Evolutionary conservation across 257 asterid genomes (phyloP), one percentile per base, ranked within the genome.

Genomic region (Henckelia pumila): DNA sequence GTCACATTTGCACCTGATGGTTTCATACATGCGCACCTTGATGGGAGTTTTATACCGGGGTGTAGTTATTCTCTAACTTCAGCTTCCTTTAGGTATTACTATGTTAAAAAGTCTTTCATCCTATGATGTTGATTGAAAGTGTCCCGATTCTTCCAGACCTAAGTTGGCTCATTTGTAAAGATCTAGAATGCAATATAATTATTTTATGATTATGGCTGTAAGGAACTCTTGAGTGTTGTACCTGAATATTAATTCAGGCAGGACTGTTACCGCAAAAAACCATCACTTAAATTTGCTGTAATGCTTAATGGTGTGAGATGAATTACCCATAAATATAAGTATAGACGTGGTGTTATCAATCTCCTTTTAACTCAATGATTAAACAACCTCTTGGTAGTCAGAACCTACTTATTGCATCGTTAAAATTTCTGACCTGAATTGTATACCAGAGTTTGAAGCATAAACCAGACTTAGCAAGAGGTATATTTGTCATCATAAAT

Each of bases 31-130:
- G n/a, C 64, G 40, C 40, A 69, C 9, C 53, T 55, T 63, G 60
- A 20, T 25, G 17, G 53, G 24, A 25, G 10, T 32, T 68, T n/a
- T 33, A 14, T 28, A 19, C 63, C 25, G 21, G 55, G 11, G 40
- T 65, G 59, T 52, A 44, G 47, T 55, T 59, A 20, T 37, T 65
- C 33, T 63, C 56, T 13, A 47, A 17, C 17, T 22, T 32, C 61
- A 68, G 25, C 61, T 67, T 49, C 63, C 47, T 49, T 40, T 59
- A 19, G 26, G 68, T 71, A 22, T 24, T 63, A 59, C 26, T 49
- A 44, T 44, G 19, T 14, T 14, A 14, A 16, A 44, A 13, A 4
- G 53, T 16, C 20, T 44, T 44, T 44, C 20, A 44, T 44, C 17
- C 53, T 4, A 13, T 44, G 19, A 44, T 44, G 53, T 44, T 13